These are phyloP conservation scores for Phytophthora capsici DNA, from an alignment of 352 stramenopile species.

Conservation along the genomic window DNA sequence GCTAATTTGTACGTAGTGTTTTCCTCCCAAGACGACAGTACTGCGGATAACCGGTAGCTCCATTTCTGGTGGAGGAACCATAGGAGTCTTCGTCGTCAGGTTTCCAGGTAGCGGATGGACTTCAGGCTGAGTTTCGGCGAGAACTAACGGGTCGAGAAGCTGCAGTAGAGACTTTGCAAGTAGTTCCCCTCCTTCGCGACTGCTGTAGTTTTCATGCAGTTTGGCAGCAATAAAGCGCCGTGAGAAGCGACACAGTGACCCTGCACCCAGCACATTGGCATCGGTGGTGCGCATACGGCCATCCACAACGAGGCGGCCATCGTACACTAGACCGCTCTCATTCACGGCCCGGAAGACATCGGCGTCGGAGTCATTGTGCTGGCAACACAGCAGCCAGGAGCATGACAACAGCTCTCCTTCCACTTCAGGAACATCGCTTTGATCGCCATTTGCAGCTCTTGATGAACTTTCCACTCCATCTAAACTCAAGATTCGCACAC, in stretches of 20 bases:
- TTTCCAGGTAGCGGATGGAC: slow-evolving; percentile 19
- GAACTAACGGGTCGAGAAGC: slow-evolving; percentile 65
- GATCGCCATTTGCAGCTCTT: neutral
- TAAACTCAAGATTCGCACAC: slow-evolving; percentile 42
- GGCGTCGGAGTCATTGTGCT: slow-evolving; percentile 84
- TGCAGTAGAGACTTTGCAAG: slow-evolving; percentile 69
- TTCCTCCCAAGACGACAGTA: slow-evolving; percentile 51
- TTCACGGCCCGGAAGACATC: slow-evolving; percentile 92
- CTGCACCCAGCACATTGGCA: slow-evolving; percentile 69
- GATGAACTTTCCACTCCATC: slow-evolving; percentile 11
- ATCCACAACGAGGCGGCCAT: slow-evolving; percentile 91
- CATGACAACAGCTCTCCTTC: slow-evolving; percentile 51
- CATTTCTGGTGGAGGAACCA: slow-evolving; percentile 73
- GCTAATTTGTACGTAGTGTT: slow-evolving; percentile 79
- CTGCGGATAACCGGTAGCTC: slow-evolving; percentile 64
- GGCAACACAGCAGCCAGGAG: slow-evolving; percentile 82
- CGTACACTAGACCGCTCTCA: slow-evolving; percentile 92
- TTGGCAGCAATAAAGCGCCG: slow-evolving; percentile 79
- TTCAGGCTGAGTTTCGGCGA: slow-evolving; percentile 4
- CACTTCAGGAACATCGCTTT: neutral
- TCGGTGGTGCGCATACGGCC: slow-evolving; percentile 88
- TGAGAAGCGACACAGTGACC: slow-evolving; percentile 82
- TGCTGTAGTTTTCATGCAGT: slow-evolving; percentile 80
- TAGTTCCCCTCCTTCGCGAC: slow-evolving; percentile 77
- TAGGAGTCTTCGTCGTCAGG: slow-evolving; percentile 15